Evolutionary conservation across 1,284 basidiomycete genomes (phyloP).

Genomic region (Anthracocystis walkeri): DNA sequence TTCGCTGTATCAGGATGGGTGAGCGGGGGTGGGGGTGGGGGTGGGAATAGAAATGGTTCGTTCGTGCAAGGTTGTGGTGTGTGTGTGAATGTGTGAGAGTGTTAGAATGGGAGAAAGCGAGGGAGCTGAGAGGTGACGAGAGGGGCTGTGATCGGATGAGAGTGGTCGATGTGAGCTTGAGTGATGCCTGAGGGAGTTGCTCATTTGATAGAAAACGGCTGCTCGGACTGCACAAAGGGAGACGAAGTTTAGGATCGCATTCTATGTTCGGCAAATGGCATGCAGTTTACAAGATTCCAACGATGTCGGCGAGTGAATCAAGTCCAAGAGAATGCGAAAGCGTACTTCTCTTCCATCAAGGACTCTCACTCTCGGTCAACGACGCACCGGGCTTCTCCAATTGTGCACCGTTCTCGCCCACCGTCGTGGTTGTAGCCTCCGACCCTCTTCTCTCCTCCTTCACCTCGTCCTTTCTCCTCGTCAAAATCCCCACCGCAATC

Average conservation of each 20-base stretch:
- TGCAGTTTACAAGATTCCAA: too few relatives aligned
- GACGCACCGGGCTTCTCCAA: background rate
- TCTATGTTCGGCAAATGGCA: too few relatives aligned
- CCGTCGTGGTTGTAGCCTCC: background rate
- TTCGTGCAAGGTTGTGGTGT: background rate
- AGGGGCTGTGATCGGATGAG: background rate
- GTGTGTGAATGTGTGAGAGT: background rate
- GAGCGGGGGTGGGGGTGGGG: background rate
- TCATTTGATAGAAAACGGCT: too few relatives aligned
- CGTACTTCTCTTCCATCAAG: too few relatives aligned
- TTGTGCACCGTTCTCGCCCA: background rate
- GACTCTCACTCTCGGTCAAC: too few relatives aligned
- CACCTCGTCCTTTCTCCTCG: background rate
- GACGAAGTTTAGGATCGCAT: too few relatives aligned
- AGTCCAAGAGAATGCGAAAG: too few relatives aligned
- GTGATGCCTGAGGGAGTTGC: too few relatives aligned
- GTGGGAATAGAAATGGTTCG: background rate
- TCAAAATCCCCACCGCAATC: conserved; percentile 17
- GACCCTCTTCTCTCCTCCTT: conserved; percentile 5
- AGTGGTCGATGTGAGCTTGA: too few relatives aligned
- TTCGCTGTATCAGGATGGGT: background rate
- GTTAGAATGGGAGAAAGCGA: background rate
- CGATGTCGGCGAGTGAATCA: too few relatives aligned
- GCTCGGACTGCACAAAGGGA: too few relatives aligned
- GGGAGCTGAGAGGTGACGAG: too few relatives aligned